Evolutionary conservation across 495 filamentous ascomycete genomes (phyloP).

Genomic region (Chaetomium tenue): DNA sequence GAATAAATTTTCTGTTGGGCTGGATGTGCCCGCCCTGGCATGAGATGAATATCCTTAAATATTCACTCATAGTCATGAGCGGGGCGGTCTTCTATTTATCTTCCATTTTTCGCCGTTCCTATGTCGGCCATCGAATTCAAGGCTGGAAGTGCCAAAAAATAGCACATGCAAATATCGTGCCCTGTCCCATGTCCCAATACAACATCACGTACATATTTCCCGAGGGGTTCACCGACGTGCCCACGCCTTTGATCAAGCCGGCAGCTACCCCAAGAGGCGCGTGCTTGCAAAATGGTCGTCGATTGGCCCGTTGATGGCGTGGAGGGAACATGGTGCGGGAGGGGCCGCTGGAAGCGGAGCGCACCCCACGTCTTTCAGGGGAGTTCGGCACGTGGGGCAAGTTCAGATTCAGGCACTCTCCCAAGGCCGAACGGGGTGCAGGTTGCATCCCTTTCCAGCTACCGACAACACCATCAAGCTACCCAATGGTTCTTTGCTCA

Average conservation of each 20-base stretch:
- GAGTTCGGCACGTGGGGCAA: slow-evolving; percentile 5
- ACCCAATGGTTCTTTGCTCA: no score
- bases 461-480: background rate
- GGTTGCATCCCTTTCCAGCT: background rate
- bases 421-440: background rate
- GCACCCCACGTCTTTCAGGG: background rate
- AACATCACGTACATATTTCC: background rate
- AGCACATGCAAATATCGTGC: background rate
- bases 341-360: slow-evolving; percentile 4
- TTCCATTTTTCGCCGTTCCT: background rate
- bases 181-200: background rate
- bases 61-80: background rate
- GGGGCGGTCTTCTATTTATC: background rate
- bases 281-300: background rate
- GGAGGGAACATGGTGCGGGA: slow-evolving; percentile 2
- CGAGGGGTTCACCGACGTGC: slow-evolving; percentile 12
- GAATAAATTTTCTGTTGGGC: background rate
- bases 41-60: background rate
- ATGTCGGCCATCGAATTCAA: background rate
- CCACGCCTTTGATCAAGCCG: background rate
- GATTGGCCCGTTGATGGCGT: background rate
- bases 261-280: background rate
- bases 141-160: no score
- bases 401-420: background rate
- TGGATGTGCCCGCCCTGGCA: background rate